Conservation (phyloP, 331 rosid species). For the Quercus phellos region DNA sequence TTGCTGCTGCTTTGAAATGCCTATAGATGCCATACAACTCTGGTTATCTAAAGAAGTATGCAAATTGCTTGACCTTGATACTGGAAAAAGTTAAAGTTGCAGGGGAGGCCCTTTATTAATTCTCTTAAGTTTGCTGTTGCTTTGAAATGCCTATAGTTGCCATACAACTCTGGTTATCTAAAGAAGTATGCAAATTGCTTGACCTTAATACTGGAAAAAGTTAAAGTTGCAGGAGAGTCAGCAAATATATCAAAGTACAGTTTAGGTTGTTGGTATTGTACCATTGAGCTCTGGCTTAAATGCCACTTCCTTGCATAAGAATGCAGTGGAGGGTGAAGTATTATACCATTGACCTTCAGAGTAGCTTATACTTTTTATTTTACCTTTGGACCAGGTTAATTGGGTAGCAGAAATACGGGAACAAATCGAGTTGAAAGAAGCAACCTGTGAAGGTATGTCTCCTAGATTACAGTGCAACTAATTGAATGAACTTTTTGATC, state of each 20-base stretch:
- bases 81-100: not conserved
- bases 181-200: not conserved
- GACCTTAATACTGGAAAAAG: not conserved
- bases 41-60: not conserved
- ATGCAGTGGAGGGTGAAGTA: too few relatives aligned
- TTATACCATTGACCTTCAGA: not conserved
- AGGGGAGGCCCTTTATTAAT: not conserved
- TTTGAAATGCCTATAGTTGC: not conserved
- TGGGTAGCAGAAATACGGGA: conserved; percentile 63
- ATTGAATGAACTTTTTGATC: not conserved
- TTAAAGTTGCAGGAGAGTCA: not conserved
- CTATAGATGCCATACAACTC: not conserved
- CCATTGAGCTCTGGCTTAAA: too few relatives aligned
- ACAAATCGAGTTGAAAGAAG: conserved; percentile 58
- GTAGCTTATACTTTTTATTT: not conserved
- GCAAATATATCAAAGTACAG: not conserved
- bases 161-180: not conserved
- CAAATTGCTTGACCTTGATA: not conserved
- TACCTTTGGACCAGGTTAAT: conserved; percentile 50
- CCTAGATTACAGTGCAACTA: not conserved
- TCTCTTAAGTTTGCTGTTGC: not conserved
- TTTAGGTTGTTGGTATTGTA: not conserved
- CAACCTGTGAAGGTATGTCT: conserved; percentile 61
- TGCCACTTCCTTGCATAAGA: too few relatives aligned
- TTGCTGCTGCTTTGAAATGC: not conserved